Evolutionary conservation across 306 rosid species (phyloP), one percentile per base, ranked within the genome.

Genomic region (Sphenostylis stenocarpa): DNA sequence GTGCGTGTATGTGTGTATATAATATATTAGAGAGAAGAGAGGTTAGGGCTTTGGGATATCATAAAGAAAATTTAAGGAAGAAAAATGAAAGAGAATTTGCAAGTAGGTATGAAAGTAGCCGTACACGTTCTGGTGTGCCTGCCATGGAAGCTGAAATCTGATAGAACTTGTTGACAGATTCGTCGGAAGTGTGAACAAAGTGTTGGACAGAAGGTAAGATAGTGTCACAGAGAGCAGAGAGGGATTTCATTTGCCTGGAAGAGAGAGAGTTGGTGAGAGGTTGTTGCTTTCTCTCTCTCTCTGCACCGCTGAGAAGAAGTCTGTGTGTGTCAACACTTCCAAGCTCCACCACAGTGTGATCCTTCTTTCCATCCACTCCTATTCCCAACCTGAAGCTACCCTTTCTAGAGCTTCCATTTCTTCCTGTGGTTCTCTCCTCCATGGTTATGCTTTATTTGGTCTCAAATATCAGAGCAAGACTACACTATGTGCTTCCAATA

Each of bases 81-180:
- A 39, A 39, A 39, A 10, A 31, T 1, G 44, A 39, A 10, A 39
- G 5, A n/a, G 14, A 39, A 16, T 4, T 33, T 29, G 11, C 2
- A 14, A 6, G 38, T 33, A 64, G 11, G 9, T 1, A 29, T 26
- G 3, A 1, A 15, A 11, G 44, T 3, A 65, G 8, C 12, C 86
- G 11, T 81, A 91, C 97, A 33, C 81, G 89, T 0, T 85, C 41
- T 12, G 87, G 87, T 39, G 90, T 85, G 72, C 88, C 92, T 2
- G 85, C 85, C 85, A 87, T 77, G 80, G 97, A 84, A 15, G 96
- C 97, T 7, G 94, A 88, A 67, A 83, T 75, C 6, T 63, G 19
- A 81, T 86, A 90, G 83, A 84, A 88, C 0, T 60, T 55, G 67
- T 86, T 41, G 34, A 85, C 36, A 38, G 86, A 61, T 7, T 68